Evolutionary conservation across 805 yeast genomes (phyloP).

Genomic region (Monosporozyma servazzii): DNA sequence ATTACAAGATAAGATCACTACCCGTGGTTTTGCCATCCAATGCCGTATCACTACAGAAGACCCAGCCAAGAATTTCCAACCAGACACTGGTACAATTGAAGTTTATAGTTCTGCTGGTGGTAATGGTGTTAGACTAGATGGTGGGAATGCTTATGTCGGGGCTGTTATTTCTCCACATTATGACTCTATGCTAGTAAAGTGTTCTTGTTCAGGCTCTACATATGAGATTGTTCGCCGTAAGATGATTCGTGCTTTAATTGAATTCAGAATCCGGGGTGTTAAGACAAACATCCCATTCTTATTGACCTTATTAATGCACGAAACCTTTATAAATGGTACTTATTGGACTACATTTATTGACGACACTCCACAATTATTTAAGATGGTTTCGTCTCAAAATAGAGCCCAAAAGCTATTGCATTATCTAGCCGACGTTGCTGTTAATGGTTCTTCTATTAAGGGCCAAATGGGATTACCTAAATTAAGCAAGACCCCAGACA

Average conservation of each 20-base stretch:
- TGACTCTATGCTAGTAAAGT: constrained; percentile 96
- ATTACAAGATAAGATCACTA: constrained; percentile 87
- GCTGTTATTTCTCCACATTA: constrained; percentile 94
- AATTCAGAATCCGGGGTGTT: constrained; percentile 97
- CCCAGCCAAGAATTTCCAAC: constrained; percentile 93
- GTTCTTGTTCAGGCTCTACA: constrained; percentile 92
- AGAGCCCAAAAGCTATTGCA: constrained; percentile 91
- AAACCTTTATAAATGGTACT: constrained; percentile 71
- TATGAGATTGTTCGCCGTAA: constrained; percentile 95
- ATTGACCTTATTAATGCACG: constrained; percentile 82
- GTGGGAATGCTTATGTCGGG: constrained; percentile 98
- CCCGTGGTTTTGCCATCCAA: constrained; percentile 96
- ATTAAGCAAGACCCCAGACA: constrained; percentile 59
- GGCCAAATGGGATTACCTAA: constrained; percentile 94
- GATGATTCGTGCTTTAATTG: constrained; percentile 94
- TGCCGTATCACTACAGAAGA: constrained; percentile 99
- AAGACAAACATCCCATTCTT: constrained; percentile 96
- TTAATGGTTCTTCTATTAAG: constrained; percentile 90
- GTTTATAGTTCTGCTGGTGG: constrained; percentile 99
- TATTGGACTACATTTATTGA: constrained; percentile 99
- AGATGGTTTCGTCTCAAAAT: constrained; percentile 89
- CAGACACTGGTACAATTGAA: constrained; percentile 96
- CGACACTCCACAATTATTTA: constrained; percentile 93
- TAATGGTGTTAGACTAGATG: constrained; percentile 97
- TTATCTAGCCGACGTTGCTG: constrained; percentile 87